Percentiles rank a stretch among this genome's conserved stretches.
Evolutionary conservation across 2,329 filamentous ascomycete genomes (phyloP).

Genomic region (Helotiales sp.): DNA sequence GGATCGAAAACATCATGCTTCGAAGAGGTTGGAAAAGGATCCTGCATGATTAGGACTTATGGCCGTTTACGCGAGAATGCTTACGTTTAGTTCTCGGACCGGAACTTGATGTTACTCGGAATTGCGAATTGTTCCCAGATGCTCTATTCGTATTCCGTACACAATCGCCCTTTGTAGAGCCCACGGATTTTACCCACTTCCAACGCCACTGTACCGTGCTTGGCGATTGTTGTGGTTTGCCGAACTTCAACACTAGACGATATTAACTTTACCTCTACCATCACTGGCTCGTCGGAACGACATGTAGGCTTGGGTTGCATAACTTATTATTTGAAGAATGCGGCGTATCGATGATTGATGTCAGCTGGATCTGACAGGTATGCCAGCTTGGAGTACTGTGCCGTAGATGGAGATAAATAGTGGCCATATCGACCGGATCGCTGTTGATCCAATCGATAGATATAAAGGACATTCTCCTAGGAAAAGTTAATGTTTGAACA

Average conservation of each 20-base stretch:
- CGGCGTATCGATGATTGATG: neutral
- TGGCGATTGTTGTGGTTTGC: neutral
- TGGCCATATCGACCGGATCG: neutral
- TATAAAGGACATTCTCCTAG: neutral
- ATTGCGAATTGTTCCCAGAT: neutral
- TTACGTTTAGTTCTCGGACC: neutral
- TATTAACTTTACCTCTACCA: neutral
- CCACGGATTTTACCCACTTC: no score
- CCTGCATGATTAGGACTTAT: neutral
- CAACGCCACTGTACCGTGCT: no score
- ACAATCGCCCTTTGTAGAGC: neutral
- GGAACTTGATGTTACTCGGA: neutral
- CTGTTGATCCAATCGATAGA: no score
- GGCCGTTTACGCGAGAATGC: neutral
- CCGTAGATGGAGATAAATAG: neutral
- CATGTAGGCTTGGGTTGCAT: neutral
- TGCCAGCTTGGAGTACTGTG: neutral
- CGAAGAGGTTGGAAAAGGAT: neutral
- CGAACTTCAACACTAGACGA: neutral
- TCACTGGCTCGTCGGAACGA: neutral
- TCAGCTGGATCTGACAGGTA: neutral
- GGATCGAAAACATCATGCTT: neutral
- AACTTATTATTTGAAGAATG: neutral
- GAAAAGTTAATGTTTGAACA: no score
- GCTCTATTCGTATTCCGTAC: neutral